Base-by-base conservation (phyloP, 495 filamentous ascomycete genomes). In the Hypoxylon intermedium region DNA sequence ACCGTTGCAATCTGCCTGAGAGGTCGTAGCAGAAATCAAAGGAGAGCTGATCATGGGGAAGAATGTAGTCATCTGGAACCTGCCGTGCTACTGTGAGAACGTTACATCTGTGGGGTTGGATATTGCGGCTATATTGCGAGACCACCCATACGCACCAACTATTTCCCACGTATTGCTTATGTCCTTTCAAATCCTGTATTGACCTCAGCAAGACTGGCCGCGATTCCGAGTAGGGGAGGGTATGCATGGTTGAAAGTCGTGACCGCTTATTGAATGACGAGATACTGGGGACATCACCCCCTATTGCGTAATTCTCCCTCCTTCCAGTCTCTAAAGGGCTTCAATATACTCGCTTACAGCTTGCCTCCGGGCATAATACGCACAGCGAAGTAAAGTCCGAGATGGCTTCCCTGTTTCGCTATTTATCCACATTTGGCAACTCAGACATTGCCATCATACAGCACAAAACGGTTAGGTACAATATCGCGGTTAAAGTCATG, bases 91-190 rank as follows among this genome's bases (percentile, higher is more conserved):
- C 41, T 9, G 21, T 15, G 51, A 65, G 62, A 65, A 60, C 55
- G 62, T 65, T 65, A 60, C 62, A 65, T 65, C 40, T 65, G 62
- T 65, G 62, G 62, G 56, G 62, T 56, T 56, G 18, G 51, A 60
- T 60, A 60, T 60, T 65, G 46, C 56, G 62, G 55, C 38, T 65
- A 60, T 65, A 65, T 65, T 59, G 50, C 40, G 23, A 15, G 34
- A 37, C n/a, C 34, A 28, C 40, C 23, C 52, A n/a, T 18, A 23
- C 30, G 13, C 19, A 38, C 31, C 15, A 37, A 38, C 34, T 50
- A 20, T 28, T 53, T 58, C 28, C 48, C 28, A 12, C 19, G 28
- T 16, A 13, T 20, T 30, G 34, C 38, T 44, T 50, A 48, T 44
- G 20, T 12, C 34, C n/a, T 37, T 13, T 37, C n/a, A 37, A n/a